Conservation (phyloP, 805 yeast species). For the Saccharomycopsis sp. region DNA sequence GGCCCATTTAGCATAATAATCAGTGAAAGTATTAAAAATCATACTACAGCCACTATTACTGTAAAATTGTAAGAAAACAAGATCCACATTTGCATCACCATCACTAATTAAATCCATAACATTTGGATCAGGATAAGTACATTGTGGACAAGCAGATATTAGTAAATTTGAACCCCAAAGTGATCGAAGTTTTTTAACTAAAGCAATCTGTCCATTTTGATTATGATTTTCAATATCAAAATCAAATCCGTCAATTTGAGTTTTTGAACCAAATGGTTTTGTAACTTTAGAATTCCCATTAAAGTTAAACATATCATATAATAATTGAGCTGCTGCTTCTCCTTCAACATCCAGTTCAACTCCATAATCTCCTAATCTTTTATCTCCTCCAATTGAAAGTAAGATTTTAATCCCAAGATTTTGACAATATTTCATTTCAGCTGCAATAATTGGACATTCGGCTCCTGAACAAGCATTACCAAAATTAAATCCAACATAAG, state of each 20-base stretch:
- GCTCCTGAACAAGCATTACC: constrained; percentile 28
- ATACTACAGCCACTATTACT: constrained; percentile 40
- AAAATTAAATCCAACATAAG: constrained; percentile 31
- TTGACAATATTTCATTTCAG: constrained; percentile 70
- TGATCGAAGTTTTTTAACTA: constrained; percentile 29
- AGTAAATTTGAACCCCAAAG: constrained; percentile 33
- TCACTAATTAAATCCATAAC: constrained; percentile 33
- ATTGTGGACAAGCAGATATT: constrained; percentile 60
- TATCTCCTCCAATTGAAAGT: constrained; percentile 65
- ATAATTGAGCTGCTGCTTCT: constrained; percentile 43
- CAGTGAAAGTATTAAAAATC: constrained; percentile 28
- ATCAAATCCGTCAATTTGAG: constrained; percentile 17
- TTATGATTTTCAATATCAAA: constrained; percentile 24
- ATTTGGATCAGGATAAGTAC: constrained; percentile 49
- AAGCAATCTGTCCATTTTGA: constrained; percentile 40
- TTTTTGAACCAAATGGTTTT: constrained; percentile 16
- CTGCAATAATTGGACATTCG: constrained; percentile 37
- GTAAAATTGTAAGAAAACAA: constrained; percentile 56
- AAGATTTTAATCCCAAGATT: constrained; percentile 65
- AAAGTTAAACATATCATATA: constrained; percentile 51
- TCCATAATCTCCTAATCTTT: constrained; percentile 59
- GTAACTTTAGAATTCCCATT: constrained; percentile 32
- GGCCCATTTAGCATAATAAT: constrained; percentile 36
- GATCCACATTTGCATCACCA: constrained; percentile 34
- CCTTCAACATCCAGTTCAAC: constrained; percentile 77